Base-by-base conservation (phyloP, 2,329 filamentous ascomycete species). In the Phoma sp. region DNA sequence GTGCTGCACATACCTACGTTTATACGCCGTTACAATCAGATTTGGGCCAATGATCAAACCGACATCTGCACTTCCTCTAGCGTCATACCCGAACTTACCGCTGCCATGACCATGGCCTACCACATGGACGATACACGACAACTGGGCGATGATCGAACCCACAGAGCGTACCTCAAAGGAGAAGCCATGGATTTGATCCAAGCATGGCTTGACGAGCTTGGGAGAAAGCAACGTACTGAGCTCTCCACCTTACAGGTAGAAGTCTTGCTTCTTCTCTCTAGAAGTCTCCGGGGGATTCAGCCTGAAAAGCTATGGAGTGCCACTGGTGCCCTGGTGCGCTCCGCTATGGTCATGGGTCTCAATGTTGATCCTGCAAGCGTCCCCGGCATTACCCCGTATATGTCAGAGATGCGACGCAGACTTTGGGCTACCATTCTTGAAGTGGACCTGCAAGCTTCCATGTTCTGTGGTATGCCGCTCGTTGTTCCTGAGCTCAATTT, bases 351-450 rank as follows among this genome's bases (percentile, higher is more conserved):
- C 11, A 75, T 78, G 68, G 78, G 78, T 2, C 50, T 79, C 10
- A 76, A 80, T 56, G 71, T 74, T 1, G 72, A 77, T 38, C 75
- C 77, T 7, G 56, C 62, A 7, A 64, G 64, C 3, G 73, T 76
- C 15, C 58, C 61, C 2, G 71, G 71, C 18, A 67, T 76, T 25
- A 64, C 66, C 4, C 60, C 61, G 4, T 78, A 66, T 25, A 63
- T 68, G 28, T 43, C 42, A 1, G 77, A 80, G 48, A 74, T 79
- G 64, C 75, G 77, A 14, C 73, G 77, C 15, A 70, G 77, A n/a
- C 48, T 80, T 3, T 80, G 78, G 78, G 69, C 72, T n/a, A 78
- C 77, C 0, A 73, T 79, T 7, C 50, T 79, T 10, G 76, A 80
- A 53, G 56, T 78, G 23, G 74, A 77, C 42, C 53, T 79, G 17